Conservation (phyloP, 1,284 basidiomycete genomes). For the Trametes polyzona region DNA sequence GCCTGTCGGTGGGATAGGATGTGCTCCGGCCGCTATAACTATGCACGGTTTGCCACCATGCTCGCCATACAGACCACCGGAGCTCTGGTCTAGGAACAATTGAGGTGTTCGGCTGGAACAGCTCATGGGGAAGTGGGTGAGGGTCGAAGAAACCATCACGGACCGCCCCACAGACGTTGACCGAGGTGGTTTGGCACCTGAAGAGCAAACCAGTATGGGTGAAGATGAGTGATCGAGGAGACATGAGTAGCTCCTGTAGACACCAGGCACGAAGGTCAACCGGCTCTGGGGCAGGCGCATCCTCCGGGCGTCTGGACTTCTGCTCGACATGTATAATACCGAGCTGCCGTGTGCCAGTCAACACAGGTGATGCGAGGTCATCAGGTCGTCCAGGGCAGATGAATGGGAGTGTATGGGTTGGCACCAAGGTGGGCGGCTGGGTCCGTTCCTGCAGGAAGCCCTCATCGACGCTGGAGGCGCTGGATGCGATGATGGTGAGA, state of each 20-base stretch:
- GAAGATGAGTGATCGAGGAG: neutral
- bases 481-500: constrained; percentile 3
- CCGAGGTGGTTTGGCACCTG: constrained; percentile 11
- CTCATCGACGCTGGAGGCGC: neutral
- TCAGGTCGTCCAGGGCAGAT: neutral
- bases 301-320: no score
- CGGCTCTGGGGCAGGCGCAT: neutral
- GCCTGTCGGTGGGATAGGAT: constrained; percentile 16
- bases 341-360: no score
- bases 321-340: no score
- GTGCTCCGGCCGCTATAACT: constrained; percentile 16
- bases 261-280: constrained; percentile 20
- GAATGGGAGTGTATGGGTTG: neutral
- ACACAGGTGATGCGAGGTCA: no score
- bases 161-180: constrained; percentile 15
- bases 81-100: neutral
- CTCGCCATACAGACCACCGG: no score
- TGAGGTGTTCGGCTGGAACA: constrained; percentile 6
- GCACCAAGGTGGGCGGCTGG: neutral
- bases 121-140: constrained; percentile 9
- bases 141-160: neutral
- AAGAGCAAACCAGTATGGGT: constrained; percentile 17
- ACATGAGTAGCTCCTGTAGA: constrained; percentile 17
- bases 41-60: constrained; percentile 11
- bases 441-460: constrained; percentile 2